Evolutionary conservation across 352 stramenopile species (phyloP), one percentile per base, ranked within the genome.

Genomic region (Pilasporangium apinafurcum): DNA sequence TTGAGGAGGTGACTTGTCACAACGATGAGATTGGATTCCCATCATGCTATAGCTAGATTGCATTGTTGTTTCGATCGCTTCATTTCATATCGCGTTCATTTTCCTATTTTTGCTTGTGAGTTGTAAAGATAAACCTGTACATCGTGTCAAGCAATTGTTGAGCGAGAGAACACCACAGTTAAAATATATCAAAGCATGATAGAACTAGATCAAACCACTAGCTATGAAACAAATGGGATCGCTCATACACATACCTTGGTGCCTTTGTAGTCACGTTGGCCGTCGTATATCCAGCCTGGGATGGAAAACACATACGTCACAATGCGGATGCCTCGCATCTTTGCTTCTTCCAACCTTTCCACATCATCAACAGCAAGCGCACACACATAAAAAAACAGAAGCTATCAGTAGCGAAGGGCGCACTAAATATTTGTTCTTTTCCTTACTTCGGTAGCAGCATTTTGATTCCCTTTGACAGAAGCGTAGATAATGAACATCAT

Each of bases 281-380:
- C 68, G 35, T 65, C 48, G 10, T 44, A 56, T 40, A 59, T 64
- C 81, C 81, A 92, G 5, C 73, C 74, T 44, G 81, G 81, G 32
- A 92, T 65, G 1, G 77, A 83, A 39, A 92, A 92, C 24, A 92
- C 73, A 47, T 92, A 90, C 34, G 81, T 87, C 28, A 85, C 76
- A 34, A 92, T 87, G 29, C 76, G 75, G 16, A 92, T 62, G 18
- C 67, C 59, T 6, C 68, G 59, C 21, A 44, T 44, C 9, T 67
- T 63, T 3, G 80, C 74, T 65, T 87, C 76, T 56, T 87, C 71
- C 13, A 92, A 55, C 37, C 79, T 91, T 51, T 4, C 10, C 14
- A 60, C 1, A 4, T 12, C n/a, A 32, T 32, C 18, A 53, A 40
- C 1, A 13, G 5, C 21, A 33, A 31, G 36, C 13, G 37, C 22